Conservation (phyloP, 441 rosid species). For the Theobroma grandiflorum region DNA sequence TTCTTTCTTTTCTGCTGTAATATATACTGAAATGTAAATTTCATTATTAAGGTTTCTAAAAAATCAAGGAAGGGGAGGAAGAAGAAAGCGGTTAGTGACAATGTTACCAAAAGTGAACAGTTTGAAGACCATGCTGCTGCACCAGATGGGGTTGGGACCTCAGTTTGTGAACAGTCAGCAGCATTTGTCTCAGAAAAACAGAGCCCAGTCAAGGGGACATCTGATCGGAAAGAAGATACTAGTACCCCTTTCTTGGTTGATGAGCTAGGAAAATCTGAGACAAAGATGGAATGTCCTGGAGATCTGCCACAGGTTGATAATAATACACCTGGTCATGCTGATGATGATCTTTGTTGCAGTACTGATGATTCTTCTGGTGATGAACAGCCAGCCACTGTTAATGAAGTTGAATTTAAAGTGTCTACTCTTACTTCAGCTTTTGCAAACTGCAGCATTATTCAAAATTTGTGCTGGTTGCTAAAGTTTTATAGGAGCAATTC, state of each 20-base stretch:
- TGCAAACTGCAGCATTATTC: conserved; percentile 82
- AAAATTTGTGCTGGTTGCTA: conserved; percentile 94
- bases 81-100: conserved; percentile 48
- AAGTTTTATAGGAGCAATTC: conserved; percentile 86
- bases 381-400: conserved; percentile 62
- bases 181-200: conserved; percentile 40
- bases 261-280: conserved; percentile 43
- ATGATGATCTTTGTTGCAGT: conserved; percentile 54
- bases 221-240: conserved; percentile 44
- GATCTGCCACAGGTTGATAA: conserved; percentile 42
- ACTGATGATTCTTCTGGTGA: conserved; percentile 74
- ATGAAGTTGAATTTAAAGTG: conserved; percentile 96
- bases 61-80: conserved; percentile 79
- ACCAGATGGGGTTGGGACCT: conserved; percentile 45
- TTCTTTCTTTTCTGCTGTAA: conserved; percentile 10
- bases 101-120: conserved; percentile 49
- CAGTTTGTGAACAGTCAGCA: conserved; percentile 42
- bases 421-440: conserved; percentile 81
- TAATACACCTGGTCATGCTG: conserved; percentile 43
- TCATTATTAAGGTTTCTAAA: conserved; percentile 77
- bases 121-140: conserved; percentile 45
- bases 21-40: conserved; percentile 28
- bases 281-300: conserved; percentile 43
- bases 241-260: conserved; percentile 38
- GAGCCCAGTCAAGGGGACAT: conserved; percentile 40